Base-by-base conservation (phyloP, 2,329 filamentous ascomycete species). In the Curvularia lunata region DNA sequence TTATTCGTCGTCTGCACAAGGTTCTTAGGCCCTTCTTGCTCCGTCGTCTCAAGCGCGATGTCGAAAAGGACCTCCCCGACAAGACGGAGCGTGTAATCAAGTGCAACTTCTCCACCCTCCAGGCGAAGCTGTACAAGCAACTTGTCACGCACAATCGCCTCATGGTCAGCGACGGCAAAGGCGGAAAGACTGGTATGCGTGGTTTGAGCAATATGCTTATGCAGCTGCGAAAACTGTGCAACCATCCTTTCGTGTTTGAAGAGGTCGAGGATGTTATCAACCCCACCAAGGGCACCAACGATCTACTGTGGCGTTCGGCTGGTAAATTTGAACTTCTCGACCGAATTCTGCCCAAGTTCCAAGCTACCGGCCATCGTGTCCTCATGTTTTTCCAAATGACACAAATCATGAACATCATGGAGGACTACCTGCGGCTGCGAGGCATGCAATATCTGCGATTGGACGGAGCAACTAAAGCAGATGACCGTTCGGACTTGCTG, bases 341-440 rank as follows among this genome's bases (percentile, higher is more conserved):
- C 76, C 86, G 95, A 50, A 84, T 99, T 61, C 78, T 99, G 63
- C 95, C 95, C 46, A 99, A 99, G 79, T 98, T 99, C 78, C 86
- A 91, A 68, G 88, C 85, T 3, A 93, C 91, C 1, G 92, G 92
- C 16, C 95, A 99, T 86, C 90, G 95, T 78, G 92, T 98, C 27
- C 84, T 99, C 76, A 98, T 99, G 91, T 99, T 99, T 85, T 99
- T 99, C 84, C 95, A 99, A 77, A 99, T 99, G 95, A 99, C 95
- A 4, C 93, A 96, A 61, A 99, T 99, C 75, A 99, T 99, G 95
- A 97, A 99, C 79, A 99, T 99, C 72, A 98, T 99, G 95, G 95
- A 99, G 70, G 95, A 99, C 76, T 99, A 96, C 76, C 80, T 99
- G 62, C 89, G 94, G 3, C 89, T 92, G 72, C 86, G 91, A 64